Percentiles rank a stretch among this genome's conserved stretches.
phyloP scores from a whole-genome alignment of 257 asterid genomes.

The Plantago ovata region DNA sequence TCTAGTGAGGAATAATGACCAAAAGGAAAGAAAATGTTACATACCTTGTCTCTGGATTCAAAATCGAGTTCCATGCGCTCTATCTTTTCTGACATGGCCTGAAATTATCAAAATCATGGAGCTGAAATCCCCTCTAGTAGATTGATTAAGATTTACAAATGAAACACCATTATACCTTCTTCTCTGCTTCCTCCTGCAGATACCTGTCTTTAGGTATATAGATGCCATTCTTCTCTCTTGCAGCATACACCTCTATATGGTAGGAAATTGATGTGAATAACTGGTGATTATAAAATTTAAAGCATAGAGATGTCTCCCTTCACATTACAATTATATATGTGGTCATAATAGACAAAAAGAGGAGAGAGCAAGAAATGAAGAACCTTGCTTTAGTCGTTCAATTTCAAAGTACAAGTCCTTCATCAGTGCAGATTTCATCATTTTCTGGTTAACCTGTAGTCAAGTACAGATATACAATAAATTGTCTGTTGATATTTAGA shows the following conservation, averaged over 20 bases:
- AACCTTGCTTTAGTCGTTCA: slow-evolving; percentile 97
- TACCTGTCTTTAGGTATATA: slow-evolving; percentile 95
- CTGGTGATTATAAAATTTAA: slow-evolving; percentile 1
- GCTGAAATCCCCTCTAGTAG: slow-evolving; percentile 6
- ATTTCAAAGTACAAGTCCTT: slow-evolving; percentile 73
- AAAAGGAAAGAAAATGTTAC: background rate
- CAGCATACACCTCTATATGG: slow-evolving; percentile 91
- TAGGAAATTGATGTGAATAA: slow-evolving; percentile 15
- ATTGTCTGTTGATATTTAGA: slow-evolving; percentile 7
- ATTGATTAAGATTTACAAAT: slow-evolving; percentile 12
- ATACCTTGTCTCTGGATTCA: slow-evolving; percentile 93
- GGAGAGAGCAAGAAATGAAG: slow-evolving; percentile 12
- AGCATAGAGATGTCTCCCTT: slow-evolving; percentile 7
- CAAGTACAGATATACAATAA: slow-evolving; percentile 17
- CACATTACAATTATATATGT: slow-evolving; percentile 2
- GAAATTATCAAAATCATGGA: slow-evolving; percentile 15
- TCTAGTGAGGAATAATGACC: slow-evolving; percentile 8
- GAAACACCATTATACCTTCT: slow-evolving; percentile 50
- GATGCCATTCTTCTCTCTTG: slow-evolving; percentile 97
- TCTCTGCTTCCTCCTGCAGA: slow-evolving; percentile 99
- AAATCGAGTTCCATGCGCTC: slow-evolving; percentile 90
- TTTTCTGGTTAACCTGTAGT: slow-evolving; percentile 86
- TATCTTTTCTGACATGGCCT: slow-evolving; percentile 97
- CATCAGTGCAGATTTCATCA: slow-evolving; percentile 69
- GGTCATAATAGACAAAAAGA: background rate